Evolutionary conservation across 2,329 filamentous ascomycete species (phyloP).

Genomic region (Fusarium palustre): DNA sequence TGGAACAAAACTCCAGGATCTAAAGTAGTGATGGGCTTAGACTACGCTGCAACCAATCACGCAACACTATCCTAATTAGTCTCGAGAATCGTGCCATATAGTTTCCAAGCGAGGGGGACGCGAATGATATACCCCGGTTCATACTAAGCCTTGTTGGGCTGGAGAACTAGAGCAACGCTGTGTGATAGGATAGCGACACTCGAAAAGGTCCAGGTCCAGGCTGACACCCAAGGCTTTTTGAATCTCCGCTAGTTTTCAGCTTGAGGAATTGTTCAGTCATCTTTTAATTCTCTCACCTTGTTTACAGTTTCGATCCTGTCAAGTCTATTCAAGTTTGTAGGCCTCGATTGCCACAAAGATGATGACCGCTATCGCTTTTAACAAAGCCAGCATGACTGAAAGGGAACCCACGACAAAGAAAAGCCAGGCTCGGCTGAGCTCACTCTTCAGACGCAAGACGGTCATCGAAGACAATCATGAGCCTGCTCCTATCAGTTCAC

Average conservation of each 20-base stretch:
- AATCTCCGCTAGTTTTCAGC: background rate
- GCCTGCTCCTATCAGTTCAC: background rate
- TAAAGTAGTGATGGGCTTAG: too few relatives aligned
- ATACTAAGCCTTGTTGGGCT: constrained; percentile 7
- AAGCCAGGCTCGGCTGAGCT: background rate
- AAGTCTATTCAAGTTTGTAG: background rate
- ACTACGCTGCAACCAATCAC: background rate
- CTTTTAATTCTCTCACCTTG: background rate
- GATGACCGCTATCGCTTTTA: too few relatives aligned
- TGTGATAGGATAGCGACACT: background rate
- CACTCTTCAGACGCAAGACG: background rate
- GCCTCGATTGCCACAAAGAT: too few relatives aligned
- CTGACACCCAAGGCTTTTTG: constrained; percentile 1
- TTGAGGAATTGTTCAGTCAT: background rate
- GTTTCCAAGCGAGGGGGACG: background rate
- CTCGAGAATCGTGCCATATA: background rate
- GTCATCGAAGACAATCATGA: background rate
- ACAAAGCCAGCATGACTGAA: background rate
- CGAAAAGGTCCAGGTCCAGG: background rate
- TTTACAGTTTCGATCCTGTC: background rate
- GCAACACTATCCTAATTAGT: background rate
- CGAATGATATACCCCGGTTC: background rate
- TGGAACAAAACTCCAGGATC: background rate
- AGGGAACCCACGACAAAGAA: background rate
- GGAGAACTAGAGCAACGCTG: background rate